A percentile compares a stretch with the other conserved stretches of the same genome.
These are phyloP conservation scores for Luffa aegyptiaca DNA, from an alignment of 306 rosid species.

Conservation along the genomic window DNA sequence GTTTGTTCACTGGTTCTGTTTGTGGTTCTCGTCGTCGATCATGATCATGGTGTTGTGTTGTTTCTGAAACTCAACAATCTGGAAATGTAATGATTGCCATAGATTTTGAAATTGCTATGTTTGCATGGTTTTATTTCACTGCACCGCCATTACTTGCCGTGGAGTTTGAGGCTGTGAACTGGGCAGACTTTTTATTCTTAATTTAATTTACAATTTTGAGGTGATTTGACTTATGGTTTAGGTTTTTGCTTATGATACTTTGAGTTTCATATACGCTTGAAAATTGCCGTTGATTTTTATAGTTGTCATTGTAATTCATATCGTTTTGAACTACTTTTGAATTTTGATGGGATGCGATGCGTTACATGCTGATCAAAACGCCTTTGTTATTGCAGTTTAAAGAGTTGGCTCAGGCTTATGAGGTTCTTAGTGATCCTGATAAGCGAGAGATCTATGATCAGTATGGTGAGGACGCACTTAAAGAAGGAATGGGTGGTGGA, in stretches of 20 bases:
- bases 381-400: constrained; percentile 40
- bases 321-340: neutral
- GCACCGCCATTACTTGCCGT: neutral
- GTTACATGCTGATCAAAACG: neutral
- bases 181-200: neutral
- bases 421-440: constrained; percentile 73
- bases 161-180: neutral
- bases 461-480: constrained; percentile 89
- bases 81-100: neutral
- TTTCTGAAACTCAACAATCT: neutral
- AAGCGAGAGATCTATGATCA: constrained; percentile 82
- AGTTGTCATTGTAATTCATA: neutral
- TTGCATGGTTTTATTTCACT: neutral
- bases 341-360: neutral
- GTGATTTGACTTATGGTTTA: neutral
- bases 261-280: neutral
- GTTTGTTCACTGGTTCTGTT: neutral
- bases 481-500: constrained; percentile 70
- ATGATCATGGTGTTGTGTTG: neutral
- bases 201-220: neutral
- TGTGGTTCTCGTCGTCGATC: neutral
- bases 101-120: neutral
- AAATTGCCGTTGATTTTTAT: neutral
- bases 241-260: neutral
- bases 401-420: constrained; percentile 85